Percentiles rank a stretch among this genome's conserved stretches.
Evolutionary conservation across 192 early-diverging fungal genomes (phyloP).

Genomic region (Pecoramyces ruminantium): DNA sequence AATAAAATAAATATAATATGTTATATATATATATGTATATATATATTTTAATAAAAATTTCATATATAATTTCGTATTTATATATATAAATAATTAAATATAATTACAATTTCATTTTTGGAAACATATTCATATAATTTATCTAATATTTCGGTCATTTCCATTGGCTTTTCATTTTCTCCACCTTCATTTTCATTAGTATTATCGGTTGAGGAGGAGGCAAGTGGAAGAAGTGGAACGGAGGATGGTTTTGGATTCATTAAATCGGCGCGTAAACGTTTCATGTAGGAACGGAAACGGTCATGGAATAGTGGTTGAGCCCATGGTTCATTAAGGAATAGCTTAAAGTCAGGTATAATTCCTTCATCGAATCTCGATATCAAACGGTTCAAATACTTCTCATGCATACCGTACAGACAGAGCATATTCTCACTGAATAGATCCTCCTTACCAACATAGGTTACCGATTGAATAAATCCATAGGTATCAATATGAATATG

Average conservation of each 20-base stretch:
- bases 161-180: not conserved
- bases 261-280: slow-evolving; percentile 7
- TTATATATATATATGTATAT: too few species aligned
- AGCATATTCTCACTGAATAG: slow-evolving; percentile 22
- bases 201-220: not conserved
- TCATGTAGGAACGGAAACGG: slow-evolving; percentile 18
- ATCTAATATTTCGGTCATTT: slow-evolving; percentile 12
- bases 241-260: not conserved
- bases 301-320: slow-evolving; percentile 32
- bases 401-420: slow-evolving; percentile 25
- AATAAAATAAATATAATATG: too few species aligned
- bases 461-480: slow-evolving; percentile 25
- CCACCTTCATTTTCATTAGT: not conserved
- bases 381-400: slow-evolving; percentile 27
- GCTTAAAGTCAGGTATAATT: slow-evolving; percentile 27
- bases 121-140: slow-evolving; percentile 10
- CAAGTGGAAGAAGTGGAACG: not conserved
- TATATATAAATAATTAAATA: not conserved
- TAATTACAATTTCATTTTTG: slow-evolving; percentile 6
- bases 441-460: slow-evolving; percentile 16
- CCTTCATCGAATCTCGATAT: slow-evolving; percentile 33
- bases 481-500: slow-evolving; percentile 21
- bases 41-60: too few species aligned
- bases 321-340: slow-evolving; percentile 26
- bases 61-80: not conserved